These are phyloP conservation scores for Poa pratensis DNA, from an alignment of 176 grass and related monocot species.

Conservation along the genomic window DNA sequence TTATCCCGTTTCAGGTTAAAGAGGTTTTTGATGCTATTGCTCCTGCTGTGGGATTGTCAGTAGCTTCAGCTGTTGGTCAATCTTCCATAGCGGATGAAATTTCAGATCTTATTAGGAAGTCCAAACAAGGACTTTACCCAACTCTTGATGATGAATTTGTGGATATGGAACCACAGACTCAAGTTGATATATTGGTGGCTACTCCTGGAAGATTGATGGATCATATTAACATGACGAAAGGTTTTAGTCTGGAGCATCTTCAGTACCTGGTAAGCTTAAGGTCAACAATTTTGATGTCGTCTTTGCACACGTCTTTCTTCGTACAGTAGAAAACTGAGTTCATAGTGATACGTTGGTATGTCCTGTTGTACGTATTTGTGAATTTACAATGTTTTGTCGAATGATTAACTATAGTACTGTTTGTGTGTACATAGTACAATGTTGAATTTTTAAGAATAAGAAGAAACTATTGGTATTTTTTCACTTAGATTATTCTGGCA, in stretches of 20 bases:
- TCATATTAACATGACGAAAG: slow-evolving; percentile 93
- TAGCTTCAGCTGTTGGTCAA: slow-evolving; percentile 88
- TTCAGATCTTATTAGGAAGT: slow-evolving; percentile 61
- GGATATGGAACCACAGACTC: slow-evolving; percentile 75
- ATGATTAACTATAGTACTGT: not conserved
- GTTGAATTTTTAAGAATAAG: not conserved
- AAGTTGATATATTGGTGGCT: slow-evolving; percentile 93
- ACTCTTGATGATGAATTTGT: slow-evolving; percentile 69
- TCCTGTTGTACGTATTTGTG: not conserved
- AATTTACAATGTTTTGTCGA: not conserved
- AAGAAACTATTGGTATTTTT: not conserved
- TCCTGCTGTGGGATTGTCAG: slow-evolving; percentile 71
- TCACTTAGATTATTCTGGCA: slow-evolving; percentile 4
- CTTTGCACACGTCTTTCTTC: not conserved
- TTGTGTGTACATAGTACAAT: not conserved
- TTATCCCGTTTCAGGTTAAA: slow-evolving; percentile 73
- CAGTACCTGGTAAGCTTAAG: slow-evolving; percentile 69
- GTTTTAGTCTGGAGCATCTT: slow-evolving; percentile 97
- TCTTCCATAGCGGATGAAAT: slow-evolving; percentile 91
- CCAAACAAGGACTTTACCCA: slow-evolving; percentile 64
- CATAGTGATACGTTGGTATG: not conserved
- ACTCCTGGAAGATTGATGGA: slow-evolving; percentile 98
- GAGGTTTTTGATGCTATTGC: slow-evolving; percentile 92
- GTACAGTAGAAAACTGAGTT: not conserved
- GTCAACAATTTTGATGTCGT: not conserved